Evolutionary conservation across 768 basidiomycete species (phyloP).

Genomic region (Mycena sanguinolenta): DNA sequence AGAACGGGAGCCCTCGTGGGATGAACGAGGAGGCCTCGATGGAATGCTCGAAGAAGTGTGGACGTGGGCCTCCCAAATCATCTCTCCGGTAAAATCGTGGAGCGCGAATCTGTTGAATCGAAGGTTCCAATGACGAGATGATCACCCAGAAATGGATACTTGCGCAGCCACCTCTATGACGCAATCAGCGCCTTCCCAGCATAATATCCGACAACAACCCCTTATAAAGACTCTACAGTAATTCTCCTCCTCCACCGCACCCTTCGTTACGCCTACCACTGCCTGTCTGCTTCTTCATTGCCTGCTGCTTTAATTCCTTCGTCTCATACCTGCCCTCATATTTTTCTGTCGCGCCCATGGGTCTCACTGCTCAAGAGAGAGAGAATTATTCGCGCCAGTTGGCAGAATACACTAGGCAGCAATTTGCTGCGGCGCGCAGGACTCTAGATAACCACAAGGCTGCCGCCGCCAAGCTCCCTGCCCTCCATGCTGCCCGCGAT

Average conservation of each 20-base stretch:
- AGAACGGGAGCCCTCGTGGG: slow-evolving; percentile 67
- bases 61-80: slow-evolving; percentile 62
- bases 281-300: neutral
- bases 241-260: neutral
- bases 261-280: neutral
- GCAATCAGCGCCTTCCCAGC: neutral
- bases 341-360: slow-evolving; percentile 39
- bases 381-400: slow-evolving; percentile 62
- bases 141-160: neutral
- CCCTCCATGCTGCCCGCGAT: slow-evolving; percentile 47
- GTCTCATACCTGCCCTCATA: slow-evolving; percentile 26
- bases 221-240: slow-evolving; percentile 17
- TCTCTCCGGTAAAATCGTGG: slow-evolving; percentile 54
- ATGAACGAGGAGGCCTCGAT: slow-evolving; percentile 74
- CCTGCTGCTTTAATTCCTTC: neutral
- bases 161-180: slow-evolving; percentile 12
- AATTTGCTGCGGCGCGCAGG: slow-evolving; percentile 54
- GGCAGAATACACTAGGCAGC: slow-evolving; percentile 62
- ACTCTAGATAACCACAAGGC: slow-evolving; percentile 44
- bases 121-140: slow-evolving; percentile 39
- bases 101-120: slow-evolving; percentile 50
- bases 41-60: slow-evolving; percentile 73
- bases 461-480: slow-evolving; percentile 55
- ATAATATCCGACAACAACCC: slow-evolving; percentile 16
- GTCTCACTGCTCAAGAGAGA: slow-evolving; percentile 45